Conservation (phyloP, 129 eudicot species). For the Solidago caesia region DNA sequence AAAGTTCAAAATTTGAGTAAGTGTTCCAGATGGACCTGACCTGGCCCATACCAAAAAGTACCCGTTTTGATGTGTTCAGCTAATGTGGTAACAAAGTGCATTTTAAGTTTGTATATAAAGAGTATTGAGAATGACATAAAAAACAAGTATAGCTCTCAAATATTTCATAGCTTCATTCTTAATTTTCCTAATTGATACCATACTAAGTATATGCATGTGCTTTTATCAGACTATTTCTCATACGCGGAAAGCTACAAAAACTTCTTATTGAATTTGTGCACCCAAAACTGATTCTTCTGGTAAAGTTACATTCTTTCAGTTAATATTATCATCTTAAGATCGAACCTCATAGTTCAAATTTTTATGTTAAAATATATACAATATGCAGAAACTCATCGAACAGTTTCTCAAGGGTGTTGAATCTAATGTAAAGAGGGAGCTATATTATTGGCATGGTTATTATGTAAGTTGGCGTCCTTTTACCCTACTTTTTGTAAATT, state of each 20-base stretch:
- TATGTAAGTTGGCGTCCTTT: slow-evolving; percentile 47
- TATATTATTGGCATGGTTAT: slow-evolving; percentile 85
- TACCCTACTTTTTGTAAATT: neutral
- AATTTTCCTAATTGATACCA: neutral
- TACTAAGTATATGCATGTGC: neutral
- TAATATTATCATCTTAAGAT: slow-evolving; percentile 3
- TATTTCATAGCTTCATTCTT: neutral
- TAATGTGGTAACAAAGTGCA: neutral
- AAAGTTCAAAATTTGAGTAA: neutral
- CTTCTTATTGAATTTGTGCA: slow-evolving; percentile 66
- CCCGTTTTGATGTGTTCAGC: neutral
- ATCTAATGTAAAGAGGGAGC: slow-evolving; percentile 59
- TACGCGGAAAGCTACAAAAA: slow-evolving; percentile 62
- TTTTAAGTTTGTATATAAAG: neutral
- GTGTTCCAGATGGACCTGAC: neutral
- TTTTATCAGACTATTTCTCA: slow-evolving; percentile 42
- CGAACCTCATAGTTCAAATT: neutral
- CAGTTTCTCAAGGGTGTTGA: slow-evolving; percentile 68
- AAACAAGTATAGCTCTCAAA: neutral
- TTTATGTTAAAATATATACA: slow-evolving; percentile 10
- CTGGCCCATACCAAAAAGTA: neutral
- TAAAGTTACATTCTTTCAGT: slow-evolving; percentile 22
- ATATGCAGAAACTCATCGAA: slow-evolving; percentile 71
- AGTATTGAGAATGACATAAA: neutral
- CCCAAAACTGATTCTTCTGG: slow-evolving; percentile 73